A percentile compares a stretch with the other conserved stretches of the same genome.
These are phyloP conservation scores for Tubosaeta sp. DNA, from an alignment of 768 basidiomycete species.

Conservation along the genomic window DNA sequence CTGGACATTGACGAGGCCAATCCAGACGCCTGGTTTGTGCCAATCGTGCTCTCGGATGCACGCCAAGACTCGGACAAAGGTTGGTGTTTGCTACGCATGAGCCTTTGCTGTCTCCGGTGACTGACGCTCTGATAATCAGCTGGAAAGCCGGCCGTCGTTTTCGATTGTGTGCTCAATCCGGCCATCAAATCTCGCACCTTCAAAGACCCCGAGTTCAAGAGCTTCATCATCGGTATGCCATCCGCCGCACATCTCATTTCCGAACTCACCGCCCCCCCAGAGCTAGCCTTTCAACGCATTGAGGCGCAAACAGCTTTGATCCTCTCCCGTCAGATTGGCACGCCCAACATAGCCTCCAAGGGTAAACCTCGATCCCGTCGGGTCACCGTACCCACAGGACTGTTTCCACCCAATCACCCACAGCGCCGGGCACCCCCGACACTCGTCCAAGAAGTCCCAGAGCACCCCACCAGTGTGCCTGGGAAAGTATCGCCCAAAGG, in stretches of 20 bases:
- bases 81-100: no score
- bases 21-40: conserved; percentile 56
- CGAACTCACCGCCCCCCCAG: conserved; percentile 33
- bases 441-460: conserved; percentile 31
- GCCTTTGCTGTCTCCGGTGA: no score
- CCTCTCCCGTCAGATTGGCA: conserved; percentile 65
- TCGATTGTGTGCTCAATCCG: conserved; percentile 67
- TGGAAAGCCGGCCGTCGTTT: conserved; percentile 64
- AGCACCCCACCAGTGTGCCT: conserved; percentile 39
- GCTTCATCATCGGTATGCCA: conserved; percentile 59
- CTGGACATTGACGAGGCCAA: conserved; percentile 39
- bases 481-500: conserved; percentile 33
- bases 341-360: conserved; percentile 75
- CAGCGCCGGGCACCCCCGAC: conserved; percentile 9
- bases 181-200: conserved; percentile 56
- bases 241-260: neutral
- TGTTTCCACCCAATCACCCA: conserved; percentile 30
- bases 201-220: conserved; percentile 61
- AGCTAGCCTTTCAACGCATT: conserved; percentile 64
- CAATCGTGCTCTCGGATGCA: conserved; percentile 64
- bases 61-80: conserved; percentile 69
- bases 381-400: conserved; percentile 48
- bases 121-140: conserved; percentile 36
- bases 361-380: conserved; percentile 60
- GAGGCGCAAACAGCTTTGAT: conserved; percentile 56